Conservation (phyloP, 768 basidiomycete species). For the Kwoniella botswanensis region DNA sequence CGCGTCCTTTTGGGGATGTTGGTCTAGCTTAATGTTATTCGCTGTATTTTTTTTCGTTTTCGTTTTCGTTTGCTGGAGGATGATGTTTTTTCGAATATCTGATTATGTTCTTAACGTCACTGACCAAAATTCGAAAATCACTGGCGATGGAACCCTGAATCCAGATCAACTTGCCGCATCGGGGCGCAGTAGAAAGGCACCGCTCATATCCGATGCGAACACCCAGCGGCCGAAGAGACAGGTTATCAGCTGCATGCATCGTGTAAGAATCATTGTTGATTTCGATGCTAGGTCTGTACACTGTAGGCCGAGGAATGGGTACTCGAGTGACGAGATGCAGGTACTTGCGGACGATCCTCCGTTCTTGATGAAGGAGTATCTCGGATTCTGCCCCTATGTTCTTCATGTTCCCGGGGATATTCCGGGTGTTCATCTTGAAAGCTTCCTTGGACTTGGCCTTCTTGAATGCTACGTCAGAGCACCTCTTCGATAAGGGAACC, state of each 20-base stretch:
- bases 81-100: slow-evolving; percentile 17
- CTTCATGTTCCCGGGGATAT: too few relatives aligned
- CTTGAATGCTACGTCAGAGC: too few relatives aligned
- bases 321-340: too few relatives aligned
- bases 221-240: slow-evolving; percentile 4
- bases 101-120: not conserved
- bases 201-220: slow-evolving; percentile 19
- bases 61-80: not conserved
- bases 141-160: not conserved
- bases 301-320: too few relatives aligned
- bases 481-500: too few relatives aligned
- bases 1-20: slow-evolving; percentile 9
- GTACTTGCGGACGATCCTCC: too few relatives aligned
- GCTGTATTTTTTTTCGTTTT: not conserved
- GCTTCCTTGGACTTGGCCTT: too few relatives aligned
- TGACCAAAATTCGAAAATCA: slow-evolving; percentile 11
- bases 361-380: too few relatives aligned
- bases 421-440: too few relatives aligned
- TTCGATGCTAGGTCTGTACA: too few relatives aligned
- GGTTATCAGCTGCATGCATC: not conserved
- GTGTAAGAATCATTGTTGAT: too few relatives aligned
- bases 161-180: not conserved
- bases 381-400: too few relatives aligned
- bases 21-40: not conserved
- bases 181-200: not conserved